phyloP scores from a whole-genome alignment of 305 asterid species.

The Rubia peregrina region DNA sequence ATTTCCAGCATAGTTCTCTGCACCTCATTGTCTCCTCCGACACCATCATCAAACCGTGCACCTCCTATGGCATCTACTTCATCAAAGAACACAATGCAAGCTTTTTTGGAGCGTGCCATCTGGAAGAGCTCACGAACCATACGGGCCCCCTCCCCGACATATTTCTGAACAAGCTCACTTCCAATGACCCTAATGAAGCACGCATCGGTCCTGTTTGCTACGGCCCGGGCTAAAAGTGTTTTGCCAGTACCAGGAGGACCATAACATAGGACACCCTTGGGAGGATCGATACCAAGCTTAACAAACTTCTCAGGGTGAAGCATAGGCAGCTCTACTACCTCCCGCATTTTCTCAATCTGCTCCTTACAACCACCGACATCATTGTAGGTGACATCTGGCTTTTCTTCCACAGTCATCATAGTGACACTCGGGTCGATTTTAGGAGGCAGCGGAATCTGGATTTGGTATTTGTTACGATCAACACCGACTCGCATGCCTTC shows the following conservation, averaged over 20 bases:
- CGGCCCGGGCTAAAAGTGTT: conserved; percentile 85
- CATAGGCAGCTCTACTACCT: conserved; percentile 99
- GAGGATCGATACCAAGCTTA: conserved; percentile 96
- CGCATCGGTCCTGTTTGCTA: conserved; percentile 95
- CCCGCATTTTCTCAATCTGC: conserved; percentile 97
- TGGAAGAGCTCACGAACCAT: conserved; percentile 98
- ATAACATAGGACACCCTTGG: conserved; percentile 96
- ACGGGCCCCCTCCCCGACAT: conserved; percentile 97
- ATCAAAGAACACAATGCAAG: conserved; percentile 92
- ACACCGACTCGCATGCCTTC: conserved; percentile 99
- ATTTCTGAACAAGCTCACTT: conserved; percentile 93
- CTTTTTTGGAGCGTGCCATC: conserved; percentile 99
- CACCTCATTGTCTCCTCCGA: conserved; percentile 96
- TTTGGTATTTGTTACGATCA: conserved; percentile 91
- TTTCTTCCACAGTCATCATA: conserved; percentile 99
- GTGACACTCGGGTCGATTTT: conserved; percentile 98
- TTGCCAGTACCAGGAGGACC: conserved; percentile 99
- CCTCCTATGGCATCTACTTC: conserved; percentile 99
- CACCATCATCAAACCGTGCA: conserved; percentile 95
- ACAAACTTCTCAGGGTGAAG: conserved; percentile 97
- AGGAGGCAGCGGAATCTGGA: conserved; percentile 96
- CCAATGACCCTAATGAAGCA: conserved; percentile 96
- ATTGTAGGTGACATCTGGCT: conserved; percentile 92
- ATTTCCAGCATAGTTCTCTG: conserved; percentile 98
- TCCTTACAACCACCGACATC: conserved; percentile 99